Evolutionary conservation across 2,329 filamentous ascomycete genomes (phyloP), one percentile per base, ranked within the genome.

Genomic region (Magnaporthiopsis incrustans): DNA sequence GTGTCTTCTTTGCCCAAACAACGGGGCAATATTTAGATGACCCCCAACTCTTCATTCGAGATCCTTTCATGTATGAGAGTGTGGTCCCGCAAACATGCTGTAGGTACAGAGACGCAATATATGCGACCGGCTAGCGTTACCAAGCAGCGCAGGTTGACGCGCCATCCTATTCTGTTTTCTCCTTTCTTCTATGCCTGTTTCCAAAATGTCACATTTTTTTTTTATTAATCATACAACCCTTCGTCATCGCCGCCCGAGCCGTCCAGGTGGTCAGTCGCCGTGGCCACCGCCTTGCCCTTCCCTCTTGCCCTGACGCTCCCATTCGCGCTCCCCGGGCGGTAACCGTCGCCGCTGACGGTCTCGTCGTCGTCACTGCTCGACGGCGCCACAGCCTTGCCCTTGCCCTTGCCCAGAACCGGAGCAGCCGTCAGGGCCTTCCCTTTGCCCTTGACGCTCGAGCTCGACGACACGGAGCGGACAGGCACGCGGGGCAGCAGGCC

Each of bases 211-310:
- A 15, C 3, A 10, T 15, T 18, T 22, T 38, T 30, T 30, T 30
- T 22, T 38, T 30, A 3, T 30, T 26, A 85, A 63, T 71, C 71
- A 71, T 87, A 86, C 71, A 86, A 68, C 12, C 77, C 82, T 60
- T 86, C 83, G 62, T 86, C 83, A 66, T 82, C 84, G 67, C 80
- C 83, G 25, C 78, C 82, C n/a, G 77, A 80, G 26, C 79, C 78
- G n/a, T 83, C 78, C 18, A 53, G 44, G 44, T 53, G 18, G 10
- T n/a, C 44, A 68, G 80, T 77, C 67, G 86, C 84, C 67, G 86
- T 84, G 38, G 66, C 79, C 22, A 79, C 75, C 3, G 78, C 83
- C 70, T 85, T 87, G 1, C 79, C 84, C 72, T 86, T 87, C 10
- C 82, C 82, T 69, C 85, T 84, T 63, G 71, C 69, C 50, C 69